phyloP scores from a whole-genome alignment of 1,284 basidiomycete species.

The Boletus semigastroideus region DNA sequence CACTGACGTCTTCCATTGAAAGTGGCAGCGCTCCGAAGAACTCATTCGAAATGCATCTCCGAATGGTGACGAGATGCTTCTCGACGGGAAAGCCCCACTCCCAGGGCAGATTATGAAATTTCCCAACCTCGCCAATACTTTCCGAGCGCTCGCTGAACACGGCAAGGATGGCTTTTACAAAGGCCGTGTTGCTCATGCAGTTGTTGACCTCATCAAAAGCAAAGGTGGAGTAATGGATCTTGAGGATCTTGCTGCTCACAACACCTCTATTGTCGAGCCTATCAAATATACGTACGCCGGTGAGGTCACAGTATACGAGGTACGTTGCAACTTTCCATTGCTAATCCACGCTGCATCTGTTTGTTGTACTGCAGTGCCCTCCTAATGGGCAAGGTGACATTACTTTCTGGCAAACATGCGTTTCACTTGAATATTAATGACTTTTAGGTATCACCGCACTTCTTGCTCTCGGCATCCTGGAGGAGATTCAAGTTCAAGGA shows the following conservation, averaged over 20 bases:
- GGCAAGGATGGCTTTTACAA: slow-evolving; percentile 94
- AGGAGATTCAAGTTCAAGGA: slow-evolving; percentile 77
- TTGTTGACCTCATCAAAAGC: slow-evolving; percentile 81
- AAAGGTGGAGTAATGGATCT: slow-evolving; percentile 90
- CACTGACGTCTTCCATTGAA: slow-evolving; percentile 8
- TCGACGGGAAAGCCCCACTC: slow-evolving; percentile 76
- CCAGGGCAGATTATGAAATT: slow-evolving; percentile 78
- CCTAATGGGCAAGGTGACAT: slow-evolving; percentile 88
- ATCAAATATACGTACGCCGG: slow-evolving; percentile 86
- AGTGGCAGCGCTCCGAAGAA: slow-evolving; percentile 78
- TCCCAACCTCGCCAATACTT: slow-evolving; percentile 81
- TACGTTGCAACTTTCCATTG: slow-evolving; percentile 34
- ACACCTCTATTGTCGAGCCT: slow-evolving; percentile 80
- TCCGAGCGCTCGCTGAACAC: slow-evolving; percentile 74
- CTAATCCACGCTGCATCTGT: neutral
- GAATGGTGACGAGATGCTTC: slow-evolving; percentile 81
- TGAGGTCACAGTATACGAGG: slow-evolving; percentile 85
- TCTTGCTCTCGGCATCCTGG: slow-evolving; percentile 89
- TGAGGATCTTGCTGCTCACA: slow-evolving; percentile 81
- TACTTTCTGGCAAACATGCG: neutral
- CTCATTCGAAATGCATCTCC: slow-evolving; percentile 82
- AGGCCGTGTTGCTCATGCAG: slow-evolving; percentile 84
- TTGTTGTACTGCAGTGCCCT: slow-evolving; percentile 60
- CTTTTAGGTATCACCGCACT: slow-evolving; percentile 79
- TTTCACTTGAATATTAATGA: slow-evolving; percentile 1